These are phyloP conservation scores for Xylariales sp. DNA, from an alignment of 2,329 filamentous ascomycete genomes.

Conservation along the genomic window DNA sequence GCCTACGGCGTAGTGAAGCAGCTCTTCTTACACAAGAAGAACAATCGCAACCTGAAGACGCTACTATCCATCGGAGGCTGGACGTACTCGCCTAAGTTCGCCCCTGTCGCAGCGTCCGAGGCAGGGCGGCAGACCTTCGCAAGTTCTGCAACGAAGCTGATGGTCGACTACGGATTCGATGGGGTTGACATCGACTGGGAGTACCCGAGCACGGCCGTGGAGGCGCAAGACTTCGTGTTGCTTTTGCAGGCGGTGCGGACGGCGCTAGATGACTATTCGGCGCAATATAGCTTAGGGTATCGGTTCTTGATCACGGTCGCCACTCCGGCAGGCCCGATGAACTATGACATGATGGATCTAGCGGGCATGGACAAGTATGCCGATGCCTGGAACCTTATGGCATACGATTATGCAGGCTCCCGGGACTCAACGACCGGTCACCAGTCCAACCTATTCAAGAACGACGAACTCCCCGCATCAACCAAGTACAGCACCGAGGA, in stretches of 20 bases:
- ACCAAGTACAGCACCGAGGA: slow-evolving; percentile 67
- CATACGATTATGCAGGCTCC: slow-evolving; percentile 65
- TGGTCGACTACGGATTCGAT: slow-evolving; percentile 63
- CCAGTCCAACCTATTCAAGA: slow-evolving; percentile 63
- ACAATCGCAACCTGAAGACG: slow-evolving; percentile 70
- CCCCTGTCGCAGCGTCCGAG: slow-evolving; percentile 55
- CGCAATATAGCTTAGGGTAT: slow-evolving; percentile 27
- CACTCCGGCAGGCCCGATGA: slow-evolving; percentile 40
- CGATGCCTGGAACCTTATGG: slow-evolving; percentile 61
- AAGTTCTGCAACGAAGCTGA: slow-evolving; percentile 59
- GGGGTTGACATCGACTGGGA: slow-evolving; percentile 56
- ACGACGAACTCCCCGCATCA: slow-evolving; percentile 41
- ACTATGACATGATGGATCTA: slow-evolving; percentile 48
- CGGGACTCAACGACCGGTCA: slow-evolving; percentile 63
- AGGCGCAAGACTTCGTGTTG: slow-evolving; percentile 37
- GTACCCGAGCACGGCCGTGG: slow-evolving; percentile 35
- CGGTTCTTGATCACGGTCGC: slow-evolving; percentile 49
- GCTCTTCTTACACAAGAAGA: slow-evolving; percentile 69
- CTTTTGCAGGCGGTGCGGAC: slow-evolving; percentile 38
- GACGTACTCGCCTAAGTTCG: slow-evolving; percentile 69
- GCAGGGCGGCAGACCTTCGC: slow-evolving; percentile 63
- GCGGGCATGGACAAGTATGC: slow-evolving; percentile 50
- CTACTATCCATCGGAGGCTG: slow-evolving; percentile 80
- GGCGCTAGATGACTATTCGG: slow-evolving; percentile 26
- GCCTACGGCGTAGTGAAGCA: slow-evolving; percentile 76